phyloP scores from a whole-genome alignment of 495 filamentous ascomycete species.

The Talaromyces stipitatus region DNA sequence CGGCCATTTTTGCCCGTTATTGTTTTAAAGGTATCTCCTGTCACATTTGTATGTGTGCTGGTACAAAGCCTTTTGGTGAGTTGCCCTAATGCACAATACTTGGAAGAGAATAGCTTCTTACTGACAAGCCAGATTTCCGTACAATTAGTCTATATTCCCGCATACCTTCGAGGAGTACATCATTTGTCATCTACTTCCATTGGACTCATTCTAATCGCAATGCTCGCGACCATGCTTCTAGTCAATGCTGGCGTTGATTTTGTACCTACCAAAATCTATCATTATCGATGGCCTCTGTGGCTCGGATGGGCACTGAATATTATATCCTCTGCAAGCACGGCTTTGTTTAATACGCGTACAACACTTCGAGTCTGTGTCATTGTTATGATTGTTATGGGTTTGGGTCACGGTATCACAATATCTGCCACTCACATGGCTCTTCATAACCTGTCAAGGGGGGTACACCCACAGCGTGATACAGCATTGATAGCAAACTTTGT shows the following conservation, averaged over 20 bases:
- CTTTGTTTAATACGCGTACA: not conserved
- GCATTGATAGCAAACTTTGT: not conserved
- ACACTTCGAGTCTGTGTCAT: not conserved
- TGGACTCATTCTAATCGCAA: constrained; percentile 45
- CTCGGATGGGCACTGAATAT: constrained; percentile 41
- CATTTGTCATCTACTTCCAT: constrained; percentile 34
- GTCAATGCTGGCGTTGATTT: constrained; percentile 37
- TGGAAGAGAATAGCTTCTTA: not conserved
- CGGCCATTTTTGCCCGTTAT: constrained; percentile 41
- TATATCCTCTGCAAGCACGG: not conserved
- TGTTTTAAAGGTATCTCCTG: constrained; percentile 32
- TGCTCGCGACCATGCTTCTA: constrained; percentile 38
- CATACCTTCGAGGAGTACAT: constrained; percentile 12
- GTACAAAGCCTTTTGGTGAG: constrained; percentile 38
- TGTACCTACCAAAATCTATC: constrained; percentile 38
- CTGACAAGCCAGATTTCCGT: constrained; percentile 11
- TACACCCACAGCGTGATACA: not conserved
- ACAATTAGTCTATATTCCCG: not conserved
- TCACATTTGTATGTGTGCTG: constrained; percentile 31
- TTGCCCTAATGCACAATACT: not conserved
- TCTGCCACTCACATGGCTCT: not conserved
- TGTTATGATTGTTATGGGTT: not conserved
- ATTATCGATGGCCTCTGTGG: constrained; percentile 48
- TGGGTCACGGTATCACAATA: not conserved
- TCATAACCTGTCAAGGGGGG: not conserved